Evolutionary conservation across 495 filamentous ascomycete genomes (phyloP).

Genomic region (Penicillium cinerascens): DNA sequence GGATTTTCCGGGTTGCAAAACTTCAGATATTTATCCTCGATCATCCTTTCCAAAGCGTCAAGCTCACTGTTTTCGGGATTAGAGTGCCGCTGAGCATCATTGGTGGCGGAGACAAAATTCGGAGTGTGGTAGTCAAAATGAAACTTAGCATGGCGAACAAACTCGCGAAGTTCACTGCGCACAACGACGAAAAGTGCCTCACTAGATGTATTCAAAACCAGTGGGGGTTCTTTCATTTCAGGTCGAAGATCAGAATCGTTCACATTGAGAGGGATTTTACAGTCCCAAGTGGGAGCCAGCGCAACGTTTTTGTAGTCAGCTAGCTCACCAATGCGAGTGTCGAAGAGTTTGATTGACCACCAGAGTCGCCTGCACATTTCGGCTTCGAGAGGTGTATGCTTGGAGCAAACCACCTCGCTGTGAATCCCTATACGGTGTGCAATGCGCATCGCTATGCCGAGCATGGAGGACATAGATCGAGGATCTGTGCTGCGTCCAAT

Average conservation of each 20-base stretch:
- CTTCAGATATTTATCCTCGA: slow-evolving; percentile 48
- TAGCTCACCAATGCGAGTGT: slow-evolving; percentile 49
- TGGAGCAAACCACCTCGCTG: slow-evolving; percentile 34
- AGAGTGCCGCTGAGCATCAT: slow-evolving; percentile 10
- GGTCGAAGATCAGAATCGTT: slow-evolving; percentile 53
- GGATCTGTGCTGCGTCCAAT: slow-evolving; percentile 43
- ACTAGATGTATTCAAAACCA: slow-evolving; percentile 30
- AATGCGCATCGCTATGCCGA: slow-evolving; percentile 51
- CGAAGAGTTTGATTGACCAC: slow-evolving; percentile 55
- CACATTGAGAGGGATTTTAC: slow-evolving; percentile 50
- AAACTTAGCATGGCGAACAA: slow-evolving; percentile 41
- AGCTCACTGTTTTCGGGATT: slow-evolving; percentile 29
- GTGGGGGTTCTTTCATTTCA: slow-evolving; percentile 46
- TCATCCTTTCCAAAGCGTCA: slow-evolving; percentile 33
- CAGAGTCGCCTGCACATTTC: slow-evolving; percentile 59
- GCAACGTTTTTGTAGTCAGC: slow-evolving; percentile 30
- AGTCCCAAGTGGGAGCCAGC: slow-evolving; percentile 54
- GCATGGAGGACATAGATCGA: slow-evolving; percentile 50
- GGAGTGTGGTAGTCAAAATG: slow-evolving; percentile 52
- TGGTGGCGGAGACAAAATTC: slow-evolving; percentile 37
- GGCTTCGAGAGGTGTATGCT: slow-evolving; percentile 41
- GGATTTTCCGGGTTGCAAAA: slow-evolving; percentile 36
- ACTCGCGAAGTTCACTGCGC: slow-evolving; percentile 48
- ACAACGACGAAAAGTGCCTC: slow-evolving; percentile 52
- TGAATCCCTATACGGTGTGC: slow-evolving; percentile 54